Evolutionary conservation across 1,284 basidiomycete genomes (phyloP), one percentile per base, ranked within the genome.

Genomic region (Ceratobasidium sp.): DNA sequence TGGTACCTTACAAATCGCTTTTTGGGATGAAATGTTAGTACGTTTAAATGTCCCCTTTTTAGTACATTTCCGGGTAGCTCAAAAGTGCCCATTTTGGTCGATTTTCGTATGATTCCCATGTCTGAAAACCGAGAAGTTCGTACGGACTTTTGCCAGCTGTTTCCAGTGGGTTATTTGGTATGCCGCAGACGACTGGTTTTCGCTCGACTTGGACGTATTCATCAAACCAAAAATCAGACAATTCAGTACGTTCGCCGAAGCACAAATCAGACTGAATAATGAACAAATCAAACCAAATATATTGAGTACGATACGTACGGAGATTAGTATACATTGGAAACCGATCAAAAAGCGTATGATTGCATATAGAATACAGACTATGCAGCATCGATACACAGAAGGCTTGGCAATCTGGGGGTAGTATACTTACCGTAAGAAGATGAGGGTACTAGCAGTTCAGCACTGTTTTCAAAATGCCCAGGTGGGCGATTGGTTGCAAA

Each of bases 1-100:
- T 23, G 20, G 61, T n/a, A 64, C 61, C 10, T 23, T 64, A 64
- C 15, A 42, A n/a, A 44, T 26, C 20, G 38, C 38, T 44, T 44
- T 64, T 64, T 64, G 15, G 61, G 61, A 64, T 40, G 61, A 38
- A 44, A 64, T 64, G 38, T 64, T 64, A 46, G 61, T 42, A 64
- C 40, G 61, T 64, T 64, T 64, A 44, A 4, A 64, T 64, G 38
- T 42, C 38, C 61, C 61, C 38, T 44, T 64, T 64, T 64, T 23
- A 10, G 40, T 17, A 64, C 10, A 40, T 38, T 64, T 64, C 26
- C 9, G 52, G 23, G 20, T 26, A 26, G 9, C 40, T 5, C 5
- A 28, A 64, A 28, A 17, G 52, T 38, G 61, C 40, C 3, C 44
- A 23, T 64, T 44, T 64, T 13, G 15, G 40, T 12, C 61, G 61